Evolutionary conservation across 108 stramenopile genomes (phyloP).

Genomic region (Cyclotella sp.): DNA sequence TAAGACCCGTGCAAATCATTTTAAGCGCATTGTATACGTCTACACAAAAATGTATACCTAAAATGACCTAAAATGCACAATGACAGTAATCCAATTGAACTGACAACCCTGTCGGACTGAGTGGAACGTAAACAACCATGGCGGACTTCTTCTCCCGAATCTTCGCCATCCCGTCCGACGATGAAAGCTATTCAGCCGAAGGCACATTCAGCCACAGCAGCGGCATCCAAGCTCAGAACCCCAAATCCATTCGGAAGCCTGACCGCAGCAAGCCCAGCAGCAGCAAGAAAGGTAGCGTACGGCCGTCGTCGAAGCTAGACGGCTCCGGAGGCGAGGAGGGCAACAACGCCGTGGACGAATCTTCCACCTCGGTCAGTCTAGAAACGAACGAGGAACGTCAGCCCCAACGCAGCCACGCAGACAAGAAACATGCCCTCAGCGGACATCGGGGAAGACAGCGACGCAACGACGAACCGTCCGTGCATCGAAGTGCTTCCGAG

Average conservation of each 20-base stretch:
- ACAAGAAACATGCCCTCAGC: neutral
- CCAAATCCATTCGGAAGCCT: neutral
- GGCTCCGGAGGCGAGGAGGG: neutral
- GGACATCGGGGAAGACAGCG: conserved; percentile 22
- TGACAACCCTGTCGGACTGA: neutral
- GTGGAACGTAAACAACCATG: conserved; percentile 5
- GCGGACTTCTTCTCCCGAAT: conserved; percentile 41
- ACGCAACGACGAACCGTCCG: conserved; percentile 21
- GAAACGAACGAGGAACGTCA: too few species aligned
- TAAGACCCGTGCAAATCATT: too few species aligned
- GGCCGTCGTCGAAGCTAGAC: too few species aligned
- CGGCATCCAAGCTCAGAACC: neutral
- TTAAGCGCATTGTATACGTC: too few species aligned
- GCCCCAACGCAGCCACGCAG: conserved; percentile 1
- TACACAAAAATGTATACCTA: too few species aligned
- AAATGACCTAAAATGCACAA: too few species aligned
- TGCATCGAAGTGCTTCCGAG: conserved; percentile 30
- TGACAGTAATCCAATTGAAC: too few species aligned
- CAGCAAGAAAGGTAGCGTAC: too few species aligned
- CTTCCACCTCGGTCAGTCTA: neutral
- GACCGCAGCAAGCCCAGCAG: neutral
- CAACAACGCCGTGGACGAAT: neutral
- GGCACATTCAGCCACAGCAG: neutral
- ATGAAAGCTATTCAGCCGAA: conserved; percentile 16
- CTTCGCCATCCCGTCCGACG: conserved; percentile 39